Evolutionary conservation across 1,139 yeast genomes (phyloP), one percentile per base, ranked within the genome.

Genomic region (Blastobotrys capitulatus): DNA sequence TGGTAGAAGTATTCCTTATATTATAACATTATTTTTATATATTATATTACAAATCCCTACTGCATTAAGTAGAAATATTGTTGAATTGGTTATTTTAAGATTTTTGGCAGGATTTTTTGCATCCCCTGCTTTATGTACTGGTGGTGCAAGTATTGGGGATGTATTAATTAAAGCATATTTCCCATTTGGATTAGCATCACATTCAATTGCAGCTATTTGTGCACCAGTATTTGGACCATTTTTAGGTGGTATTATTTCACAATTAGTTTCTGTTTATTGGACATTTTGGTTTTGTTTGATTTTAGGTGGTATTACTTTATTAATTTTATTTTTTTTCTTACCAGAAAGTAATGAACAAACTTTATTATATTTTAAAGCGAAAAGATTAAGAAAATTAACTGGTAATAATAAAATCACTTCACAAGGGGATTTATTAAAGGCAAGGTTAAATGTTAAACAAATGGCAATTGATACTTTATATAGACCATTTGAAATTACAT

Each of bases 91-190:
- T 44, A 83, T 87, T 1, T 69, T 86, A 47, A 74, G 97, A 57
- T 86, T 88, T 64, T 78, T 89, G 57, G 77, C 89, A 36, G 97
- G 97, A 2, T 73, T 84, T 31, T 75, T 85, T 51, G 86, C 94
- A 0, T 80, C 92, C 4, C 96, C 96, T 5, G 89, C 95, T 0
- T 73, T 89, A 62, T 82, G 95, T 3, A 80, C 86, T 57, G 96
- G 92, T 12, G 94, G 90, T 52, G 97, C 96, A 52, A 80, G 95
- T 2, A 77, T 88, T 53, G 76, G 84, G 52, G 97, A 89, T 67
- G 53, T 65, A 22, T 48, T 59, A 1, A 42, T 51, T 32, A 52
- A 53, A 82, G 55, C 57, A 7, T 32, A 40, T 15, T n/a, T 54
- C 29, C 60, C 58, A 0, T 52, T 82, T 26, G 80, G 67, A 57